Evolutionary conservation across 1,139 yeast genomes (phyloP).

Genomic region (Pichia sp.): DNA sequence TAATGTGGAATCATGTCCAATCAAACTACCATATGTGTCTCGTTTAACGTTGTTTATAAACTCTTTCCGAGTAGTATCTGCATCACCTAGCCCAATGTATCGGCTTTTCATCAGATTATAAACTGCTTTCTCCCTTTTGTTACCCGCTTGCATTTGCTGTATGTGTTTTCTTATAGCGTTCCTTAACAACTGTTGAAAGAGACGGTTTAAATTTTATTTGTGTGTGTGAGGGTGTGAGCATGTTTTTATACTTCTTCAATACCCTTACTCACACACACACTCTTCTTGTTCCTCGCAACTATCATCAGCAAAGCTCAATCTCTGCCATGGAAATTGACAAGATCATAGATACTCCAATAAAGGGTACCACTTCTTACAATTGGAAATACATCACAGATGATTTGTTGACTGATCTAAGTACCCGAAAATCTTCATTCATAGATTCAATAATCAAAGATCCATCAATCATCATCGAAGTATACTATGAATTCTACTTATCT

Average conservation of each 20-base stretch:
- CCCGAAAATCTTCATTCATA: slow-evolving; percentile 12
- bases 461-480: slow-evolving; percentile 16
- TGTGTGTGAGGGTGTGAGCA: too few relatives aligned
- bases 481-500: slow-evolving; percentile 25
- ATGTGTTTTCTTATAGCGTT: neutral
- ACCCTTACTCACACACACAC: neutral
- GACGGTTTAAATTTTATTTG: too few relatives aligned
- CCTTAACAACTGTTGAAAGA: too few relatives aligned
- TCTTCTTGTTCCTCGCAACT: too few relatives aligned
- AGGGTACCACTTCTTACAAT: slow-evolving; percentile 1
- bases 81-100: slow-evolving; percentile 64
- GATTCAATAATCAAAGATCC: slow-evolving; percentile 11
- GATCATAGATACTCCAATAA: too few relatives aligned
- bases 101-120: slow-evolving; percentile 55
- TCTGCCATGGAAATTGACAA: neutral
- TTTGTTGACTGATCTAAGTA: slow-evolving; percentile 12
- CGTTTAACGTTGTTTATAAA: slow-evolving; percentile 57
- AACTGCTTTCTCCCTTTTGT: slow-evolving; percentile 48
- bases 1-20: slow-evolving; percentile 61
- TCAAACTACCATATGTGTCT: slow-evolving; percentile 67
- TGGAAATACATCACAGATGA: slow-evolving; percentile 23
- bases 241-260: neutral
- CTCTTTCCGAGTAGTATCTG: slow-evolving; percentile 56
- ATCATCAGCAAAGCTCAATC: neutral
- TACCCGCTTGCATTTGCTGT: slow-evolving; percentile 32